These are phyloP conservation scores for Jatropha multifida DNA, from an alignment of 441 rosid species.

Conservation along the genomic window DNA sequence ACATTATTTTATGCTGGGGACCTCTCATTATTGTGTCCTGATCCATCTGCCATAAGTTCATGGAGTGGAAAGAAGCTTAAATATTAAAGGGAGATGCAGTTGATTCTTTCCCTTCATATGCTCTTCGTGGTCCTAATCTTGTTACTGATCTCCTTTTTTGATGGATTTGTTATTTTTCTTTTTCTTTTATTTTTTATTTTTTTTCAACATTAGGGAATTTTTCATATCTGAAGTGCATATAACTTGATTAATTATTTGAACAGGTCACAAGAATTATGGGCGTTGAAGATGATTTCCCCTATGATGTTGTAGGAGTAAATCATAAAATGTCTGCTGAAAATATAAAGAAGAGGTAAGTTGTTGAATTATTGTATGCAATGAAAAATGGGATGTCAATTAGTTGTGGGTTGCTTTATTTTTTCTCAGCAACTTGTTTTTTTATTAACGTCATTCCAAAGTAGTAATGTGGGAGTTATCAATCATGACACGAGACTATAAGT, in stretches of 20 bases:
- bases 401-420: background rate
- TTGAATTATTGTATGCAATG: background rate
- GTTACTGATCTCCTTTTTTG: background rate
- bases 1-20: background rate
- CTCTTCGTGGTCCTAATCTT: background rate
- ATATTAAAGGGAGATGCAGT: background rate
- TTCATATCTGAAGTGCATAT: background rate
- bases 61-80: background rate
- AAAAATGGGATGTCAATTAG: background rate
- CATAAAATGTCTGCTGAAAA: conserved; percentile 69
- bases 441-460: conserved; percentile 1
- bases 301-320: conserved; percentile 78
- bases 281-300: conserved; percentile 65
- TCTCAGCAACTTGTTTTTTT: background rate
- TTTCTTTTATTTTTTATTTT: background rate
- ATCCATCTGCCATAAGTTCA: background rate
- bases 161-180: too few species aligned
- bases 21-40: background rate
- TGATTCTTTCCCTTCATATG: background rate
- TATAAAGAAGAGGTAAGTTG: conserved; percentile 76
- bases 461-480: background rate
- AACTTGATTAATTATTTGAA: background rate
- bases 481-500: background rate
- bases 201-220: background rate
- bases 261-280: conserved; percentile 92